Evolutionary conservation across 805 yeast genomes (phyloP), one percentile per base, ranked within the genome.

Genomic region (Kazachstania psychrophila): DNA sequence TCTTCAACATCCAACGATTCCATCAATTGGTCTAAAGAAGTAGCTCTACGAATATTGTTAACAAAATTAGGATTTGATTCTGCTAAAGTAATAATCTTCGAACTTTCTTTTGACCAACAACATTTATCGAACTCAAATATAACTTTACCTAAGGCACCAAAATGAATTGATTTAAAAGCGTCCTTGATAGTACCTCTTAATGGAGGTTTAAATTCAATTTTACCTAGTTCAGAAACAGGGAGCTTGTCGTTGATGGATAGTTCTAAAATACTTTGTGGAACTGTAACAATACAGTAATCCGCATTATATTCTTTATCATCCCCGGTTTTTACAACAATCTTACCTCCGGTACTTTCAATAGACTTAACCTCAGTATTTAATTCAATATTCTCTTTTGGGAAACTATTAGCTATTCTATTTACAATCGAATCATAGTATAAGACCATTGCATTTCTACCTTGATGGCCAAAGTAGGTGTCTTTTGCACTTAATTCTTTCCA

Each of bases 391-490:
- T 61, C 57, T 3, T 43, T 5, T 9, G 76, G 70, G 13, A 79
- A 45, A 6, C 54, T 45, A 2, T 50, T 43, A 2, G 54, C 52
- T 20, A 75, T 65, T 36, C 70, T 62, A 6, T 73, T 61, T 15
- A 79, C 57, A 1, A 85, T 60, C 10, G 54, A 49, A 33, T 66
- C 72, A 55, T 77, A 80, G 45, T 72, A 68, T 34, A 68, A 52
- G 33, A 79, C 79, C 43, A 74, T 65, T n/a, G 87, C 77, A 51
- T 87, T 79, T 47, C 95, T 66, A 1, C 96, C 95, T 34, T 74
- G 76, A 47, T 77, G 79, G 40, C 75, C 84, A 56, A 79, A 71
- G n/a, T 70, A 57, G 1, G 86, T 69, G 50, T 72, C 79, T 46
- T 78, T 79, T 3, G 80, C 78, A 47, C 94, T 80, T 51, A 80